Percentiles rank a stretch among this genome's conserved stretches.
These are phyloP conservation scores for Arachnopeziza araneosa DNA, from an alignment of 2,329 filamentous ascomycete genomes.

Conservation along the genomic window DNA sequence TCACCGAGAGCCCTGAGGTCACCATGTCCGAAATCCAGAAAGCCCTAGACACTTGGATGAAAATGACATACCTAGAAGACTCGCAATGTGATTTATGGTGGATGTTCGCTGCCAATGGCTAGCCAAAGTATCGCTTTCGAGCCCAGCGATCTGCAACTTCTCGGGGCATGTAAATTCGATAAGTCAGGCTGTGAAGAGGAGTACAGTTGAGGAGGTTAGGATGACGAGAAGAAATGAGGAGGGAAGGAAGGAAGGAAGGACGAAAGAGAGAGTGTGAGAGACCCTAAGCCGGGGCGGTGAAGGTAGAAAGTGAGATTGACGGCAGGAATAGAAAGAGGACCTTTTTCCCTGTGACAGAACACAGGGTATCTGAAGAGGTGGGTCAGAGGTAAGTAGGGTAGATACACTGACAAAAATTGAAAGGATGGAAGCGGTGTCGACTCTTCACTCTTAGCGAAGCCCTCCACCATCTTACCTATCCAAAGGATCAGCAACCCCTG, in stretches of 20 bases:
- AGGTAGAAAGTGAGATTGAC: background rate
- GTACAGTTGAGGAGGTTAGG: background rate
- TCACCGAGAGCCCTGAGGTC: background rate
- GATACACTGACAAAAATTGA: background rate
- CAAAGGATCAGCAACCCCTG: background rate
- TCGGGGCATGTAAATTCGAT: conserved; percentile 44
- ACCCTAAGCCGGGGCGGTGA: background rate
- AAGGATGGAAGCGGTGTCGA: background rate
- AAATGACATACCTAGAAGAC: background rate
- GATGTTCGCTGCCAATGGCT: conserved; percentile 16
- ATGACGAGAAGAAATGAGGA: background rate
- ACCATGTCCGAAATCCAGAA: background rate
- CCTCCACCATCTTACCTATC: background rate
- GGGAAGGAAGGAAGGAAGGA: background rate
- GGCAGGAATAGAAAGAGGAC: background rate
- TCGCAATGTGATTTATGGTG: background rate
- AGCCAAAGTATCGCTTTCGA: conserved; percentile 40
- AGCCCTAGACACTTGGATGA: background rate
- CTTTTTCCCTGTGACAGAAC: background rate
- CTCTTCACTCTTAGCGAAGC: background rate
- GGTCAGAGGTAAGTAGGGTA: background rate
- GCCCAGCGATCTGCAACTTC: conserved; percentile 45
- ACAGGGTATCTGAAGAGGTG: background rate
- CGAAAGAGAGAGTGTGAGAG: background rate
- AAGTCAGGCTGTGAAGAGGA: background rate